phyloP scores from a whole-genome alignment of 176 grass and related monocot species.

The Neostapfia colusana region DNA sequence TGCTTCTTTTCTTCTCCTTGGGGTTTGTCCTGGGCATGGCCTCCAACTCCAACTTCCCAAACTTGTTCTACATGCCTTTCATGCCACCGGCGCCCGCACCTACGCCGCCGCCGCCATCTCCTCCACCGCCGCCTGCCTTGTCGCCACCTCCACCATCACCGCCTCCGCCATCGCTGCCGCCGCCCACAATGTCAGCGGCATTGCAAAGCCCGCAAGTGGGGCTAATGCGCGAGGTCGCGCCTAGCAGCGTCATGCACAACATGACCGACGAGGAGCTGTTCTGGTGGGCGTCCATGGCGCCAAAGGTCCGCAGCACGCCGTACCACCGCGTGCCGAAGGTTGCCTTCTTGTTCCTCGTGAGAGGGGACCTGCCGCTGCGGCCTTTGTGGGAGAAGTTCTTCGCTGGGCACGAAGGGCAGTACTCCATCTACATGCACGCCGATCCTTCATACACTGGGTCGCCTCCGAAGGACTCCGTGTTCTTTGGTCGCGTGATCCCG shows the following conservation, averaged over 20 bases:
- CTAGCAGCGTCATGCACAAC: slow-evolving; percentile 35
- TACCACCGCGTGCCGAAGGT: slow-evolving; percentile 53
- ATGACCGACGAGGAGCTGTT: slow-evolving; percentile 66
- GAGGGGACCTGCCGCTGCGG: slow-evolving; percentile 52
- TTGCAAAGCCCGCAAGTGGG: neutral
- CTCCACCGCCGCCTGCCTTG: neutral
- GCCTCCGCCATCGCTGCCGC: neutral
- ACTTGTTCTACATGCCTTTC: slow-evolving; percentile 6
- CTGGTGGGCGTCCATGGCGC: slow-evolving; percentile 63
- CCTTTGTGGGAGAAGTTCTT: slow-evolving; percentile 87
- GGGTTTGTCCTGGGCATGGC: slow-evolving; percentile 54
- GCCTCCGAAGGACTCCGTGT: slow-evolving; percentile 52
- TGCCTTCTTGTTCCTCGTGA: slow-evolving; percentile 76
- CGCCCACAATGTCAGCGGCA: neutral
- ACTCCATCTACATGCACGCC: slow-evolving; percentile 73
- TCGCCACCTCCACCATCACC: neutral
- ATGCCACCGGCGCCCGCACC: neutral
- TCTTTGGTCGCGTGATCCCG: slow-evolving; percentile 64
- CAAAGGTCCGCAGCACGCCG: slow-evolving; percentile 33
- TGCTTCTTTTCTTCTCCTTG: slow-evolving; percentile 36
- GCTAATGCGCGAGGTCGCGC: neutral
- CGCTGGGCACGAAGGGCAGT: slow-evolving; percentile 51
- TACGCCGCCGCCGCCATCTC: neutral
- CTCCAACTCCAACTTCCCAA: slow-evolving; percentile 37
- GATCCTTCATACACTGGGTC: slow-evolving; percentile 51